Evolutionary conservation across 2,329 filamentous ascomycete genomes (phyloP).

Genomic region (Penicillium crustosum): DNA sequence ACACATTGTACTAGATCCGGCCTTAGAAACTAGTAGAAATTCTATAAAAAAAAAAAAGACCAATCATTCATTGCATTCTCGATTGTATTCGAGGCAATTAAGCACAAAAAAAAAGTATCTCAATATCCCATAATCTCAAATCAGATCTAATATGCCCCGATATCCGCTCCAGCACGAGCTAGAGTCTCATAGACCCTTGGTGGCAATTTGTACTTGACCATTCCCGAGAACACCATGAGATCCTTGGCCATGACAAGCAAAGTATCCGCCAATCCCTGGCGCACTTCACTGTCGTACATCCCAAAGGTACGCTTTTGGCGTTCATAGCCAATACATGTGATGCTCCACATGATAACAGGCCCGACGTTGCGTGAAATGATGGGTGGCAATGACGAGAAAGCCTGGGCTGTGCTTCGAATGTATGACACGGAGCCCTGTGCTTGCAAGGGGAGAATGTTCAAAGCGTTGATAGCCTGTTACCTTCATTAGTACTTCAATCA

Average conservation of each 20-base stretch:
- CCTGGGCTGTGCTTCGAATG: slow-evolving; percentile 77
- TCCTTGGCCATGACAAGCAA: slow-evolving; percentile 81
- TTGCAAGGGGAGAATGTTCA: slow-evolving; percentile 77
- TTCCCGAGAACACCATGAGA: slow-evolving; percentile 87
- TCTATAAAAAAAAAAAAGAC: not conserved
- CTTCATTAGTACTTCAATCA: slow-evolving; percentile 13
- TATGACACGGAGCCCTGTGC: slow-evolving; percentile 71
- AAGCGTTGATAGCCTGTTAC: slow-evolving; percentile 65
- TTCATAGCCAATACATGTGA: slow-evolving; percentile 79
- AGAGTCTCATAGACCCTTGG: slow-evolving; percentile 84
- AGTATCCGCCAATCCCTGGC: slow-evolving; percentile 60
- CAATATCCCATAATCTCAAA: not conserved
- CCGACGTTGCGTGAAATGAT: slow-evolving; percentile 87
- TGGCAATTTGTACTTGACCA: slow-evolving; percentile 87
- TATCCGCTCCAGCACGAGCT: slow-evolving; percentile 74
- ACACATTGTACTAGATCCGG: not conserved
- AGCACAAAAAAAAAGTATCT: not conserved
- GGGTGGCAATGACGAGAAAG: slow-evolving; percentile 74
- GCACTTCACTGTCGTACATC: slow-evolving; percentile 63
- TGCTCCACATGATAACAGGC: slow-evolving; percentile 89
- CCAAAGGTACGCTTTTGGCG: slow-evolving; percentile 68
- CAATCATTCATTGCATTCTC: not conserved
- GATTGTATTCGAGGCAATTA: not conserved
- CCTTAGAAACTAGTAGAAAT: not conserved
- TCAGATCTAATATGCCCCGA: slow-evolving; percentile 40